Conservation (phyloP, 192 early-diverging fungal genomes). For the Neocallimastix lanati region DNA sequence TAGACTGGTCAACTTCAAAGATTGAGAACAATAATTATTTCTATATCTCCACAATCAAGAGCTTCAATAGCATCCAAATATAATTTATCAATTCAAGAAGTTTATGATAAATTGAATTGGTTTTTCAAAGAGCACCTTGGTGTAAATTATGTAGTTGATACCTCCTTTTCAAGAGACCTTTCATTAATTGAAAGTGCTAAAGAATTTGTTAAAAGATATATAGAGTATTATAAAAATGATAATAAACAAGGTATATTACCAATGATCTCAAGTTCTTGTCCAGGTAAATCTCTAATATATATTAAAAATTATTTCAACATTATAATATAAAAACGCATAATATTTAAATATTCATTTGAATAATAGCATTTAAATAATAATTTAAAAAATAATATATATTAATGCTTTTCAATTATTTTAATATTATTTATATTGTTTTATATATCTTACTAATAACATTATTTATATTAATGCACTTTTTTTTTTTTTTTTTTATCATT, state of each 20-base stretch:
- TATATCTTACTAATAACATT: too few species aligned
- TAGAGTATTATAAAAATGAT: constrained; percentile 2
- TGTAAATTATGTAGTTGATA: constrained; percentile 73
- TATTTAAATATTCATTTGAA: too few species aligned
- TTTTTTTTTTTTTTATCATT: too few species aligned
- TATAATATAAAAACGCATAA: too few species aligned
- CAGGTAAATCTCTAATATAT: too few species aligned
- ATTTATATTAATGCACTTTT: too few species aligned
- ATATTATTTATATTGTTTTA: too few species aligned
- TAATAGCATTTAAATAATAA: too few species aligned
- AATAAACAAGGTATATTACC: constrained; percentile 14
- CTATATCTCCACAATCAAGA: constrained; percentile 73
- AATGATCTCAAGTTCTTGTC: constrained; percentile 32
- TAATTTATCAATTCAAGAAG: constrained; percentile 39
- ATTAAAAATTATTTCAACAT: too few species aligned
- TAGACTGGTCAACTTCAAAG: constrained; percentile 7
- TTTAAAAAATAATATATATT: too few species aligned
- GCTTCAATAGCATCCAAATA: constrained; percentile 88
- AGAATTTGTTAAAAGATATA: constrained; percentile 72
- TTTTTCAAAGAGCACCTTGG: constrained; percentile 60
- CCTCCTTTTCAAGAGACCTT: constrained; percentile 75
- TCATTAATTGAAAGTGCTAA: constrained; percentile 60
- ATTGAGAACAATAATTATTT: constrained; percentile 54
- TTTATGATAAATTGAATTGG: constrained; percentile 47
- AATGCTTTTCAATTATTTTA: too few species aligned